Evolutionary conservation across 176 grass and related monocot genomes (phyloP), one percentile per base, ranked within the genome.

Genomic region (Oryza australiensis): DNA sequence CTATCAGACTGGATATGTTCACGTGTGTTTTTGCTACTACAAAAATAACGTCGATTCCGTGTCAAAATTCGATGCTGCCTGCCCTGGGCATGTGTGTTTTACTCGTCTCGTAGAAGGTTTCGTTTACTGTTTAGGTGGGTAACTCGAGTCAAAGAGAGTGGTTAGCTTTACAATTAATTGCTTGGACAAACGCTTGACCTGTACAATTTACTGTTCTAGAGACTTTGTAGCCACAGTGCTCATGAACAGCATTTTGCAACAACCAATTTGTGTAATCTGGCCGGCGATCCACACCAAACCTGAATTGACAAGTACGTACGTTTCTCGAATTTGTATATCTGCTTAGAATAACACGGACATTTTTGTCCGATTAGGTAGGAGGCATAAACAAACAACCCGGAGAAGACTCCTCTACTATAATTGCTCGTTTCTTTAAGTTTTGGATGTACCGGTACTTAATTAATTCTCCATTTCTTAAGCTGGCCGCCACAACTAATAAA

Each of bases 321-420:
- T 81, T 81, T 45, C 65, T 9, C 23, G 11, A 60, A 22, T 22
- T 24, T 83, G 7, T 35, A 1, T 64, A 12, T 23, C 37, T 9
- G 30, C 26, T 76, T 70, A 26, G 41, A 69, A 33, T 53, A 30
- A 63, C 12, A 75, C 8, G 27, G 3, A 63, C 62, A 35, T 38
- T 23, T 28, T 68, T 51, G 76, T 10, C 63, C 37, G 53, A 85
- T 43, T 59, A 22, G 51, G 72, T 46, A 32, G 46, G 64, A 85
- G 57, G 26, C n/a, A 69, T 71, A 72, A 76, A 68, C 28, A 32
- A 51, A 32, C 28, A 40, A 40, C 38, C 38, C 55, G n/a, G 53
- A 43, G 33, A 72, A 35, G 20, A 65, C 14, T 16, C 3, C 27
- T 35, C 27, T 35, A 12, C 49, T 1, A 24, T 40, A 27, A n/a